Evolutionary conservation across 2,329 filamentous ascomycete genomes (phyloP).

Genomic region (Monosporascus ibericus): DNA sequence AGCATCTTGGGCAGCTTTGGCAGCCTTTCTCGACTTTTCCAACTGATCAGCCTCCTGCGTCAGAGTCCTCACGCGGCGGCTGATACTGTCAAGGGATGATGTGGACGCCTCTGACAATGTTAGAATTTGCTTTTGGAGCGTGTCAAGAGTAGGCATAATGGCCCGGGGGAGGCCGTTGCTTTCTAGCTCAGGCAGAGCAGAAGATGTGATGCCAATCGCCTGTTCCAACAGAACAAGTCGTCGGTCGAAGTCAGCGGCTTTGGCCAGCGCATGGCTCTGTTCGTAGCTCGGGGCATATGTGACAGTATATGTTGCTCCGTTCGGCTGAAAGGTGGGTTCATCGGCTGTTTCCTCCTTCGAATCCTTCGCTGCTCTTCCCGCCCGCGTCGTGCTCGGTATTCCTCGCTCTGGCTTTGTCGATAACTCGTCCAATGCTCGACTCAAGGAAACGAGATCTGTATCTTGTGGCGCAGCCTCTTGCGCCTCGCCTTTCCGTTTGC

Average conservation of each 20-base stretch:
- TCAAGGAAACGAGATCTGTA: constrained; percentile 62
- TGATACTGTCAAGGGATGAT: constrained; percentile 66
- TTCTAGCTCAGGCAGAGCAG: constrained; percentile 57
- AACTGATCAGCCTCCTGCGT: constrained; percentile 67
- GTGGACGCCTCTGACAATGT: constrained; percentile 68
- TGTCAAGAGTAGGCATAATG: constrained; percentile 75
- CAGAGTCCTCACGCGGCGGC: constrained; percentile 62
- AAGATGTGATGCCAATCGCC: constrained; percentile 70
- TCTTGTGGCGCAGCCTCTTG: constrained; percentile 35
- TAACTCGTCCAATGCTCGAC: constrained; percentile 65
- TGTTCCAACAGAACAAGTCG: constrained; percentile 75
- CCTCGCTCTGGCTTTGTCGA: constrained; percentile 27
- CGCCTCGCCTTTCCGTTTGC: constrained; percentile 43
- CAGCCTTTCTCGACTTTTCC: constrained; percentile 57
- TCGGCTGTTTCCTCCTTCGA: constrained; percentile 13
- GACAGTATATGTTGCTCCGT: constrained; percentile 53
- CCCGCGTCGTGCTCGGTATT: constrained; percentile 13
- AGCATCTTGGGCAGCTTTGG: constrained; percentile 56
- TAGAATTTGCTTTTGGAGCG: constrained; percentile 72
- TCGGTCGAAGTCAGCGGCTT: constrained; percentile 82
- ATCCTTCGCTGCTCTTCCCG: constrained; percentile 20
- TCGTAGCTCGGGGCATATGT: constrained; percentile 60
- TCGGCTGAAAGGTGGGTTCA: constrained; percentile 10
- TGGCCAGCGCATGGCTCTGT: constrained; percentile 65
- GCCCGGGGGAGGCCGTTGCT: constrained; percentile 55